These are phyloP conservation scores for Physaria fendleri DNA, from an alignment of 345 rosid species.

Conservation along the genomic window DNA sequence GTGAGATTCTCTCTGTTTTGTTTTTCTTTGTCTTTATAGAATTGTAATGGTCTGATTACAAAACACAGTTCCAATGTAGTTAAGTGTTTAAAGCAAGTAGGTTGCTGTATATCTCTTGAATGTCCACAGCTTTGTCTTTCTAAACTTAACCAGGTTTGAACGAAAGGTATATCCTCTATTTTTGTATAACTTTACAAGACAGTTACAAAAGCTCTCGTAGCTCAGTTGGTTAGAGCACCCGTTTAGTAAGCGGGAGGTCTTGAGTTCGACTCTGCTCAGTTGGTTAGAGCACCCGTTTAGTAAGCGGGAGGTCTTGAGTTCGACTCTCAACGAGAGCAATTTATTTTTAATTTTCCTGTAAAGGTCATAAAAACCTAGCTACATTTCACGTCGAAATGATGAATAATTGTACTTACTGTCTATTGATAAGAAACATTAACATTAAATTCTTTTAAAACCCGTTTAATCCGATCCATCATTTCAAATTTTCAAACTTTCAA, in stretches of 20 bases:
- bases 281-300: conserved; percentile 99
- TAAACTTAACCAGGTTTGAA: not conserved
- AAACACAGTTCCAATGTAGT: conserved; percentile 13
- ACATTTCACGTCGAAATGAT: conserved; percentile 6
- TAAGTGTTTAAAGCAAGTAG: conserved; percentile 12
- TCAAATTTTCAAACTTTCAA: conserved; percentile 1
- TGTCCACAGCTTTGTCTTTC: not conserved
- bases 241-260: conserved; percentile 98
- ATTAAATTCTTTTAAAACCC: conserved; percentile 1
- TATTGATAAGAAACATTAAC: not conserved
- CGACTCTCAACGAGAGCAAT: conserved; percentile 20
- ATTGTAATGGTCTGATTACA: conserved; percentile 12
- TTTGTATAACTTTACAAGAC: too few relatives aligned
- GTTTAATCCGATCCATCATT: conserved; percentile 18
- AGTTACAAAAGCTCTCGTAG: too few relatives aligned
- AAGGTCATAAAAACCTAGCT: too few relatives aligned
- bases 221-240: conserved; percentile 97
- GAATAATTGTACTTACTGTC: not conserved
- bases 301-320: conserved; percentile 30
- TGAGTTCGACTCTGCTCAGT: conserved; percentile 98
- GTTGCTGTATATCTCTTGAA: not conserved
- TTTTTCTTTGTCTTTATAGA: not conserved
- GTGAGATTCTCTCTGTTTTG: conserved; percentile 4
- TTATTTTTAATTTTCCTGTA: not conserved
- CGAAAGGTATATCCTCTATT: too few relatives aligned